Percentiles rank a stretch among this genome's conserved stretches.
phyloP scores from a whole-genome alignment of 2,329 filamentous ascomycete genomes.

The Aspergillus floridensis region DNA sequence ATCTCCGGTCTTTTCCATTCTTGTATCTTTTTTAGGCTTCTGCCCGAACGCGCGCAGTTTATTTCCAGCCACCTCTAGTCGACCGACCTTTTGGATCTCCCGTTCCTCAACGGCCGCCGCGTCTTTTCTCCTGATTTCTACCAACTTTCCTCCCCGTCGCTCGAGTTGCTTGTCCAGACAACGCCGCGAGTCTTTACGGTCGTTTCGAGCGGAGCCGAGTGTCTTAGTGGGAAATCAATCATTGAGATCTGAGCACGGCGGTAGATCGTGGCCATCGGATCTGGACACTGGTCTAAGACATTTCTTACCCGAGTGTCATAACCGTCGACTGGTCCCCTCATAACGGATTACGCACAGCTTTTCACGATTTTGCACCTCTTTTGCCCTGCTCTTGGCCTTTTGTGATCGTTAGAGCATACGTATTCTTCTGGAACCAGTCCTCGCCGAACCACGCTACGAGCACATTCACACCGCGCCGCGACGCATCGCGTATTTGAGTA shows the following conservation, averaged over 20 bases:
- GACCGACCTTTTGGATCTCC: constrained; percentile 35
- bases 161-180: constrained; percentile 18
- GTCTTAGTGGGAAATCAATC: constrained; percentile 17
- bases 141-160: constrained; percentile 21
- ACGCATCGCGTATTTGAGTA: constrained; percentile 1
- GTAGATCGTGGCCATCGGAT: constrained; percentile 17
- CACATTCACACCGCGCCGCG: constrained; percentile 11
- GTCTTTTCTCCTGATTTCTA: constrained; percentile 9
- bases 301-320: constrained; percentile 4
- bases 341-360: constrained; percentile 10
- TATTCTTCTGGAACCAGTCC: constrained; percentile 16
- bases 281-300: constrained; percentile 14
- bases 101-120: constrained; percentile 18
- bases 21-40: constrained; percentile 24
- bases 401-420: constrained; percentile 20
- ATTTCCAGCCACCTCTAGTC: constrained; percentile 33
- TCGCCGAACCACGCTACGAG: constrained; percentile 19
- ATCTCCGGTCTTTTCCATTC: constrained; percentile 16
- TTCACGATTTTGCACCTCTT: constrained; percentile 12
- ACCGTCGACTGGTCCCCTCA: constrained; percentile 9
- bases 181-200: constrained; percentile 21
- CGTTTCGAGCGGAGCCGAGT: constrained; percentile 18
- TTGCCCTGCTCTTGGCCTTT: constrained; percentile 1
- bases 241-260: constrained; percentile 15
- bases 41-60: constrained; percentile 28